A percentile compares a stretch with the other conserved stretches of the same genome.
Conservation (phyloP, 2,329 filamentous ascomycete species). For the Ophiostoma sp. region DNA sequence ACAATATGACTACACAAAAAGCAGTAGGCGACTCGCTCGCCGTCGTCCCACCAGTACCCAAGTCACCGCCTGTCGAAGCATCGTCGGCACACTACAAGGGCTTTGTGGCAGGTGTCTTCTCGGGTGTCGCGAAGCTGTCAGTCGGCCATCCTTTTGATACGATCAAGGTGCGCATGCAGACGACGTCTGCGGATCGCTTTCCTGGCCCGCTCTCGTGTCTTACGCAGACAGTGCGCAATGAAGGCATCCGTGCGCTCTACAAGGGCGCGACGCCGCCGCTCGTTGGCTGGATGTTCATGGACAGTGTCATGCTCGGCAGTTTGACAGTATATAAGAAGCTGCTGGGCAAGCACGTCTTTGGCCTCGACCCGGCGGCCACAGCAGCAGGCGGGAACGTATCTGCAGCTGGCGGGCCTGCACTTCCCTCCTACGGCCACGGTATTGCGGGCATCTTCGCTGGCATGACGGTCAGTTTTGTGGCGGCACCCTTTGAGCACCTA, state of each 20-base stretch:
- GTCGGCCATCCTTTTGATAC: constrained; percentile 83
- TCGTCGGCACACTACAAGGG: constrained; percentile 69
- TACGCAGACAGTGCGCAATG: constrained; percentile 74
- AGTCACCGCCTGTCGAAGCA: constrained; percentile 23
- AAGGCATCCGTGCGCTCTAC: constrained; percentile 81
- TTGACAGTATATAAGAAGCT: constrained; percentile 84
- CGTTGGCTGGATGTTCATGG: constrained; percentile 99
- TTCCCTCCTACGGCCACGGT: constrained; percentile 77
- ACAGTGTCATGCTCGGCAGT: constrained; percentile 82
- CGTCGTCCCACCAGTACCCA: constrained; percentile 4
- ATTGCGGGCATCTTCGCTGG: constrained; percentile 84
- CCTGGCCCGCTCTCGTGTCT: constrained; percentile 80
- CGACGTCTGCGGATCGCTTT: constrained; percentile 71
- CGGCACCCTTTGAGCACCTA: constrained; percentile 89
- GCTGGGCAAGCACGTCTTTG: constrained; percentile 72
- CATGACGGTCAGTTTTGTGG: constrained; percentile 84
- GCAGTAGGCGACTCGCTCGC: constrained; percentile 10
- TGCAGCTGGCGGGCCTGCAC: constrained; percentile 40
- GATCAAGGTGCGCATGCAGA: constrained; percentile 92
- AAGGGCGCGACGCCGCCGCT: constrained; percentile 90
- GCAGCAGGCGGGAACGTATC: constrained; percentile 24
- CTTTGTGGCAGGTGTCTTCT: constrained; percentile 96
- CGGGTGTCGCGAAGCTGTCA: constrained; percentile 81
- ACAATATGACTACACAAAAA: constrained; percentile 19
- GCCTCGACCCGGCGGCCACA: constrained; percentile 37